phyloP scores from a whole-genome alignment of 2,329 filamentous ascomycete species.

The Lachnellula cervina region DNA sequence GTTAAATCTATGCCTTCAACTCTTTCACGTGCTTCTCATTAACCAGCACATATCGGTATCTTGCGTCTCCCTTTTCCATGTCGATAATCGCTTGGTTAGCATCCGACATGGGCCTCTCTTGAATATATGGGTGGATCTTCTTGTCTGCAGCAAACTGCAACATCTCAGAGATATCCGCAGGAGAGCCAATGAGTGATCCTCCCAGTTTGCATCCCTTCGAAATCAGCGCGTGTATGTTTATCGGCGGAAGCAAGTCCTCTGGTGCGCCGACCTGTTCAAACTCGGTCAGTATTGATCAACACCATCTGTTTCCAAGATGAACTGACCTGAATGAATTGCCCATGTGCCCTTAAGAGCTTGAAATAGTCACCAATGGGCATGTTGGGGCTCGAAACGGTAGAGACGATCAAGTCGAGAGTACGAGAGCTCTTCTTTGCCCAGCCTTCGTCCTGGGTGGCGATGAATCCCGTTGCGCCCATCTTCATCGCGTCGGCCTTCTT shows the following conservation, averaged over 20 bases:
- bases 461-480: constrained; percentile 54
- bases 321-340: constrained; percentile 53
- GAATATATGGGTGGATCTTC: constrained; percentile 53
- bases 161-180: constrained; percentile 57
- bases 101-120: constrained; percentile 51
- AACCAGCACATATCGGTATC: constrained; percentile 45
- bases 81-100: constrained; percentile 54
- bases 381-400: constrained; percentile 49
- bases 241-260: constrained; percentile 50
- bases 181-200: constrained; percentile 34
- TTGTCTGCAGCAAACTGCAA: constrained; percentile 54
- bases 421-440: constrained; percentile 53
- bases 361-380: constrained; percentile 63
- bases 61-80: constrained; percentile 51
- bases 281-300: background rate
- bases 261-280: constrained; percentile 50
- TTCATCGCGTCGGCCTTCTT: constrained; percentile 57
- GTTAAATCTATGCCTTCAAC: background rate
- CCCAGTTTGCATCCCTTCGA: constrained; percentile 47
- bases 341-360: constrained; percentile 51
- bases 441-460: constrained; percentile 51
- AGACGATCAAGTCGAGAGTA: constrained; percentile 54
- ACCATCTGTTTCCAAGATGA: background rate
- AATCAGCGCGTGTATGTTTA: constrained; percentile 53
- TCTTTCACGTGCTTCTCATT: constrained; percentile 34